phyloP scores from a whole-genome alignment of 1,139 yeast species.

The Suhomyces atakaporum region DNA sequence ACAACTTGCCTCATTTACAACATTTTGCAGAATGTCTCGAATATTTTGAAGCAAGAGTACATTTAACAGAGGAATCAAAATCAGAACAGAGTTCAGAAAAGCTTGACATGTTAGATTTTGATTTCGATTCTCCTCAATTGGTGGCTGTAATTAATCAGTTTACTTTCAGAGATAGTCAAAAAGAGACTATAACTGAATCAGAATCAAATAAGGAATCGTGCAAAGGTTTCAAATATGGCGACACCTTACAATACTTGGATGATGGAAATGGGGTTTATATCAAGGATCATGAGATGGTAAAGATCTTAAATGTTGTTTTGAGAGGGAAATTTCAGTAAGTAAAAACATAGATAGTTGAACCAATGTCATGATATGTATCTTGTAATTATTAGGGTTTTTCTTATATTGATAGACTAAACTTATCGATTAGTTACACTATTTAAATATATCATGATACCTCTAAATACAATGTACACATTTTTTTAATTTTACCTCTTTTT shows the following conservation, averaged over 20 bases:
- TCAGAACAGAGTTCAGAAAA: constrained; percentile 13
- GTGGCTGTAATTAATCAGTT: constrained; percentile 23
- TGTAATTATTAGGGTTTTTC: no score
- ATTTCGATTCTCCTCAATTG: constrained; percentile 36
- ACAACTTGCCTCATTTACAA: constrained; percentile 13
- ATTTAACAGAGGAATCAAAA: constrained; percentile 24
- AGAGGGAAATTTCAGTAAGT: constrained; percentile 5
- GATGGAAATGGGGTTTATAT: constrained; percentile 10
- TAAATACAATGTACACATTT: no score
- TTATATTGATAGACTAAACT: no score
- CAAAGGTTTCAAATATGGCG: constrained; percentile 14
- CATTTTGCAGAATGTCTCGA: constrained; percentile 25
- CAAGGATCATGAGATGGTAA: constrained; percentile 18
- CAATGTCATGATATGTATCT: no score
- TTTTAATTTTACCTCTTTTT: neutral
- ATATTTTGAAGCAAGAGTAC: constrained; percentile 21
- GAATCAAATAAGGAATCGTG: neutral
- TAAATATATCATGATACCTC: no score
- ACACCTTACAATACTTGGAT: constrained; percentile 18
- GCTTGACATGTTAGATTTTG: constrained; percentile 26
- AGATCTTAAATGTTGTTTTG: constrained; percentile 16
- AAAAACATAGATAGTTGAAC: no score
- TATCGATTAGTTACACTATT: neutral
- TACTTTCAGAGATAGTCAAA: constrained; percentile 13
- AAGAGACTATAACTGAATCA: neutral